Evolutionary conservation across 129 eudicot genomes (phyloP).

Genomic region (Heracleum sosnowskyi): DNA sequence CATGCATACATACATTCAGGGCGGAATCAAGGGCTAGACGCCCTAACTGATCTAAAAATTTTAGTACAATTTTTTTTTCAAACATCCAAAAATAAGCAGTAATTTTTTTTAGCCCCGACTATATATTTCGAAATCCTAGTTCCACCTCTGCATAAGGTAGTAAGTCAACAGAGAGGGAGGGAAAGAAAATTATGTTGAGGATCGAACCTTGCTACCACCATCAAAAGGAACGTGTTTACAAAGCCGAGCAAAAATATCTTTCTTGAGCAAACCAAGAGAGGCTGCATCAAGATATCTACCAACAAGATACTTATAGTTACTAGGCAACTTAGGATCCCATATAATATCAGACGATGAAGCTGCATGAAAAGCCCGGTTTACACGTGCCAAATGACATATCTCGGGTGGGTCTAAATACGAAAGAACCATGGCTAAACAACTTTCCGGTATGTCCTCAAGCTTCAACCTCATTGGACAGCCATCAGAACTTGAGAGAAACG

Average conservation of each 20-base stretch:
- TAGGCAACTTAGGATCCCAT: constrained; percentile 71
- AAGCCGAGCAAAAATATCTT: constrained; percentile 56
- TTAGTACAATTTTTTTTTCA: no score
- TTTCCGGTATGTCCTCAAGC: constrained; percentile 75
- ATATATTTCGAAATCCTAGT: no score
- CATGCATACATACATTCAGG: no score
- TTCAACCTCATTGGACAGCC: constrained; percentile 29
- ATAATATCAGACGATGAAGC: no score
- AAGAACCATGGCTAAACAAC: constrained; percentile 59
- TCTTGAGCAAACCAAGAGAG: constrained; percentile 22
- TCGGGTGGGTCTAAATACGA: constrained; percentile 59
- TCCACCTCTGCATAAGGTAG: no score
- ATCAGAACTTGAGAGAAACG: constrained; percentile 20
- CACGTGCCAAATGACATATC: constrained; percentile 61
- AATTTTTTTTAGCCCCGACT: no score
- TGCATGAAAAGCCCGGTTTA: constrained; percentile 70
- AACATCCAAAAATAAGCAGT: no score
- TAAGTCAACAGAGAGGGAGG: no score
- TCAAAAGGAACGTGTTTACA: constrained; percentile 42
- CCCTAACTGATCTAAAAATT: no score
- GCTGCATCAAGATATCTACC: constrained; percentile 17
- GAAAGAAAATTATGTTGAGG: background rate
- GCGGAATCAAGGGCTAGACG: no score
- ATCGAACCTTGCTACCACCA: constrained; percentile 53
- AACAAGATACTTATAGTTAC: constrained; percentile 38